A percentile compares a stretch with the other conserved stretches of the same genome.
These are phyloP conservation scores for Cytospora chrysosperma DNA, from an alignment of 2,329 filamentous ascomycete genomes.

Conservation along the genomic window DNA sequence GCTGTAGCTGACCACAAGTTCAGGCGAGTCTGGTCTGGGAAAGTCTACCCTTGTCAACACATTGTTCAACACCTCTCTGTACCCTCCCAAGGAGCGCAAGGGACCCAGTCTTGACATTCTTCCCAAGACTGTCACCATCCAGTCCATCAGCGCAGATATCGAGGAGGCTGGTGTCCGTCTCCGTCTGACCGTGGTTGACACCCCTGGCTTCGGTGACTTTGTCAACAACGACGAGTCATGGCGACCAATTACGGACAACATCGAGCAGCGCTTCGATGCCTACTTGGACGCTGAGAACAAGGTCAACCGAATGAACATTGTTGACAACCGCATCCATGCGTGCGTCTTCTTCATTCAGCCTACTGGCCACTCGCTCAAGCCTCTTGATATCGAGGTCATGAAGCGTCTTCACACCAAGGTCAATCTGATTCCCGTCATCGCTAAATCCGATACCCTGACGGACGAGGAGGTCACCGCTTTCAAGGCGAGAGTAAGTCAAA, in stretches of 20 bases:
- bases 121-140: slow-evolving; percentile 94
- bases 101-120: slow-evolving; percentile 96
- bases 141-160: slow-evolving; percentile 94
- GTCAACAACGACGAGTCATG: slow-evolving; percentile 99
- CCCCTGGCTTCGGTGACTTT: slow-evolving; percentile 96
- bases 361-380: slow-evolving; percentile 97
- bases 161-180: slow-evolving; percentile 98
- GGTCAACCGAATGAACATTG: slow-evolving; percentile 99
- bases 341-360: slow-evolving; percentile 99
- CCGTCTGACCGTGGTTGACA: slow-evolving; percentile 94
- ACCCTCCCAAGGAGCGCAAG: slow-evolving; percentile 98
- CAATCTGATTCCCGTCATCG: slow-evolving; percentile 98
- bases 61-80: slow-evolving; percentile 98
- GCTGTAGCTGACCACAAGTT: not conserved
- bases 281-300: slow-evolving; percentile 99
- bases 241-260: slow-evolving; percentile 99
- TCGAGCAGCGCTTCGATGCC: slow-evolving; percentile 97
- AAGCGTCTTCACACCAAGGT: slow-evolving; percentile 99
- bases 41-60: slow-evolving; percentile 99
- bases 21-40: slow-evolving; percentile 97
- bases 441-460: slow-evolving; percentile 96
- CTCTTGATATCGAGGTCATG: slow-evolving; percentile 98
- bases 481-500: slow-evolving; percentile 83
- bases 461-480: slow-evolving; percentile 93
- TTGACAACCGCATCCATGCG: slow-evolving; percentile 98